A percentile compares a stretch with the other conserved stretches of the same genome.
Conservation (phyloP, 345 rosid genomes). For the Balakata baccata region DNA sequence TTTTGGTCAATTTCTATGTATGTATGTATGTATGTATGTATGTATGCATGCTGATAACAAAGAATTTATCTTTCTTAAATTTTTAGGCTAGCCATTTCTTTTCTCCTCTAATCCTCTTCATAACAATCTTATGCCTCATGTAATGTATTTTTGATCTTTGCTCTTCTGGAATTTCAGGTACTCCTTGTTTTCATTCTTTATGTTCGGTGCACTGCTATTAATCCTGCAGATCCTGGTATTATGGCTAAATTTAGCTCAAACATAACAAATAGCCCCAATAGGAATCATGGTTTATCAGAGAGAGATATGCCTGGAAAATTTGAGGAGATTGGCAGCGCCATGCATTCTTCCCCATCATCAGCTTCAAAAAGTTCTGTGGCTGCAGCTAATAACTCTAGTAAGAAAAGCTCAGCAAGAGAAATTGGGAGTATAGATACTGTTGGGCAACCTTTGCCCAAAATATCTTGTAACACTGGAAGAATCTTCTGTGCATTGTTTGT, state of each 20-base stretch:
- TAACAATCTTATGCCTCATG: not conserved
- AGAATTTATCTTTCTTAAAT: too few species aligned
- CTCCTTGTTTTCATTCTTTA: slow-evolving; percentile 84
- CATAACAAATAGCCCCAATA: slow-evolving; percentile 30
- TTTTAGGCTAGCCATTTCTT: too few species aligned
- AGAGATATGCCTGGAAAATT: slow-evolving; percentile 45
- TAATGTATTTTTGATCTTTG: slow-evolving; percentile 1
- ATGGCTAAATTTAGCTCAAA: slow-evolving; percentile 61
- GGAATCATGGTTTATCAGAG: slow-evolving; percentile 36
- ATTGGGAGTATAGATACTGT: slow-evolving; percentile 34
- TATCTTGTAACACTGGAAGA: slow-evolving; percentile 45
- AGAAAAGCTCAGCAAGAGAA: slow-evolving; percentile 61
- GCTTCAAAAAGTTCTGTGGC: slow-evolving; percentile 69
- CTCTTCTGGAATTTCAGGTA: slow-evolving; percentile 50
- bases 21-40: too few species aligned
- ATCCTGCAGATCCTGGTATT: slow-evolving; percentile 99
- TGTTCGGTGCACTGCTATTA: slow-evolving; percentile 95
- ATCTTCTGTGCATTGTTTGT: slow-evolving; percentile 75
- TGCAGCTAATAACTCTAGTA: slow-evolving; percentile 54
- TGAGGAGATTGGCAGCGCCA: slow-evolving; percentile 54
- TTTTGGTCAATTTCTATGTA: too few species aligned
- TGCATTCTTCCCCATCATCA: slow-evolving; percentile 71
- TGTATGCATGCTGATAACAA: too few species aligned
- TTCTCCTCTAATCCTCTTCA: not conserved
- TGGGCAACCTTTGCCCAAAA: slow-evolving; percentile 24